These are phyloP conservation scores for Calcarisporium arbuscula DNA, from an alignment of 2,329 filamentous ascomycete genomes.

Conservation along the genomic window DNA sequence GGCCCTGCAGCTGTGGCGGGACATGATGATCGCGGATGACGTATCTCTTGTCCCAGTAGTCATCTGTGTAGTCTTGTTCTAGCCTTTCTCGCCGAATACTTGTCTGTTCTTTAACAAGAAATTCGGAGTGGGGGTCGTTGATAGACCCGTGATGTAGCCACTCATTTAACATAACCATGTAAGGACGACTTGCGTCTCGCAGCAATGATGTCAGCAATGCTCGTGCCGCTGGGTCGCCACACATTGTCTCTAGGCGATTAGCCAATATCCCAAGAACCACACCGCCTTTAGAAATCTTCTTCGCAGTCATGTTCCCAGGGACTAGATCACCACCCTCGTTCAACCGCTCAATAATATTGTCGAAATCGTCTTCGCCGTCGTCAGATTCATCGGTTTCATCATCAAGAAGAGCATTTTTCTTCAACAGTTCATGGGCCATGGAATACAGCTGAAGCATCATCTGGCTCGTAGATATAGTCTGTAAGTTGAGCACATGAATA, in stretches of 20 bases:
- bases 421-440: conserved; percentile 79
- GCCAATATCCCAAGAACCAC: conserved; percentile 87
- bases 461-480: conserved; percentile 83
- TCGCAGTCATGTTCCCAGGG: conserved; percentile 70
- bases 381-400: conserved; percentile 68
- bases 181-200: conserved; percentile 83
- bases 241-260: conserved; percentile 78
- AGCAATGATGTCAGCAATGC: conserved; percentile 75
- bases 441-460: conserved; percentile 88
- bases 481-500: conserved; percentile 85
- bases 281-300: conserved; percentile 95
- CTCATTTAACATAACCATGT: conserved; percentile 98
- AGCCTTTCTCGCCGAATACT: conserved; percentile 87
- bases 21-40: conserved; percentile 88
- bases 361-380: conserved; percentile 72
- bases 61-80: conserved; percentile 95
- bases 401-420: conserved; percentile 80
- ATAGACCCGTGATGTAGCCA: conserved; percentile 97
- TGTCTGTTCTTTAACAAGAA: conserved; percentile 91
- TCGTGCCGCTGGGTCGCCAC: conserved; percentile 84
- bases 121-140: conserved; percentile 88
- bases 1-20: conserved; percentile 81
- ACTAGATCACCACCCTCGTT: conserved; percentile 79
- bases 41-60: conserved; percentile 98
- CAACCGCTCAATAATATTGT: conserved; percentile 86